phyloP scores from a whole-genome alignment of 1,284 basidiomycete species.

The Rhodotorula sp. region DNA sequence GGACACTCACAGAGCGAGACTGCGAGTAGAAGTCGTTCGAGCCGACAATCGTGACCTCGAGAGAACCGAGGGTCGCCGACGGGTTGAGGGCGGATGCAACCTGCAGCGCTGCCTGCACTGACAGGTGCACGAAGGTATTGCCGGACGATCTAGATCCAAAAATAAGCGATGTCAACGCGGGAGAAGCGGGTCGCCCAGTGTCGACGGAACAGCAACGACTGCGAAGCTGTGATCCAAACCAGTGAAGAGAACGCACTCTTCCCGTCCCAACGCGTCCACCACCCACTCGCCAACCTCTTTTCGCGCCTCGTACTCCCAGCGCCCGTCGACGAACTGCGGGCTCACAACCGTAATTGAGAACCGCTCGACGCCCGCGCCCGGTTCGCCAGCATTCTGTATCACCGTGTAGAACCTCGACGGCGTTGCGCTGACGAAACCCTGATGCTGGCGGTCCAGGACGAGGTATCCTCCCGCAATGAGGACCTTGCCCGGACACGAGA shows the following conservation, averaged over 20 bases:
- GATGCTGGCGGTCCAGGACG: conserved; percentile 78
- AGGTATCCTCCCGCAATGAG: conserved; percentile 92
- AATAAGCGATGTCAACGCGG: neutral
- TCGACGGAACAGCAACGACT: neutral
- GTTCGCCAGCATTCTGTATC: conserved; percentile 41
- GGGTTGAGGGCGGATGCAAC: conserved; percentile 55
- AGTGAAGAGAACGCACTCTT: conserved; percentile 24
- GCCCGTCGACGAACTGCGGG: conserved; percentile 80
- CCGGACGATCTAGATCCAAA: conserved; percentile 15
- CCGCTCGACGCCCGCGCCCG: conserved; percentile 10
- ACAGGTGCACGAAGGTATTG: conserved; percentile 91
- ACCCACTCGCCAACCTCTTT: conserved; percentile 31
- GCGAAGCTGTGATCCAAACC: no score
- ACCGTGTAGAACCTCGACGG: conserved; percentile 87
- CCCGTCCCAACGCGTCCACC: conserved; percentile 10
- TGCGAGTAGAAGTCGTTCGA: conserved; percentile 99
- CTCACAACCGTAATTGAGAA: conserved; percentile 70
- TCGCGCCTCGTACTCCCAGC: conserved; percentile 69
- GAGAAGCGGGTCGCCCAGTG: conserved; percentile 9
- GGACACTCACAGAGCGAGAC: conserved; percentile 14
- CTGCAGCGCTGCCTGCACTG: conserved; percentile 71
- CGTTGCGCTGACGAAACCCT: conserved; percentile 83
- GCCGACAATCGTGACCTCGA: conserved; percentile 79
- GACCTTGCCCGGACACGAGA: conserved; percentile 94
- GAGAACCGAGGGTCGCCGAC: conserved; percentile 48